These are phyloP conservation scores for Conringia planisiliqua DNA, from an alignment of 345 rosid genomes.

Conservation along the genomic window DNA sequence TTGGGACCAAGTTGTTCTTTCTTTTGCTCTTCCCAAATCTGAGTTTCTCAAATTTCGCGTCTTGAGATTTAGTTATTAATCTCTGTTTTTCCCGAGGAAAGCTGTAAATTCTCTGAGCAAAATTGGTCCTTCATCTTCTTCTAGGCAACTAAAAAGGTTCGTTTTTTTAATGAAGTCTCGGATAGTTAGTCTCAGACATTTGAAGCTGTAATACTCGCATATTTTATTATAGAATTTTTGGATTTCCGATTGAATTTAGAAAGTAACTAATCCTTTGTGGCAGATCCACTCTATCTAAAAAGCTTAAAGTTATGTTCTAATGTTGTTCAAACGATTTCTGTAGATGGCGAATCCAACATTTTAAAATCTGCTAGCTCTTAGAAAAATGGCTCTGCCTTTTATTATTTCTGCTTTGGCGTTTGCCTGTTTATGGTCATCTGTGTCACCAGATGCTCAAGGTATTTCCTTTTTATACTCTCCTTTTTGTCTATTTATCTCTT, in stretches of 20 bases:
- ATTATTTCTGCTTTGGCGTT: conserved; percentile 34
- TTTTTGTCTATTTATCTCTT: background rate
- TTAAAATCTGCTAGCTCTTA: background rate
- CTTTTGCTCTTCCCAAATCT: conserved; percentile 9
- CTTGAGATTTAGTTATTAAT: background rate
- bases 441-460: conserved; percentile 80
- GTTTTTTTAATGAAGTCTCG: background rate
- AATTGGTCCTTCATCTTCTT: background rate
- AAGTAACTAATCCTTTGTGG: background rate
- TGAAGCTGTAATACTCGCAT: background rate
- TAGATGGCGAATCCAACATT: conserved; percentile 6
- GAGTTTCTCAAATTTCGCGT: background rate
- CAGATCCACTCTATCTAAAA: background rate
- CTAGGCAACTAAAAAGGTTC: conserved; percentile 12
- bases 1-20: background rate
- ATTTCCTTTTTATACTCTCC: background rate
- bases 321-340: background rate
- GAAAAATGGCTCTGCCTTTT: conserved; percentile 51
- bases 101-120: background rate
- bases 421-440: conserved; percentile 49
- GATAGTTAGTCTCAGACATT: background rate
- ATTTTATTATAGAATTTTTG: background rate
- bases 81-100: background rate
- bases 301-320: background rate
- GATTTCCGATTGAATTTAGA: background rate